phyloP scores from a whole-genome alignment of 2,329 filamentous ascomycete species.

The Blastomyces parvus region DNA sequence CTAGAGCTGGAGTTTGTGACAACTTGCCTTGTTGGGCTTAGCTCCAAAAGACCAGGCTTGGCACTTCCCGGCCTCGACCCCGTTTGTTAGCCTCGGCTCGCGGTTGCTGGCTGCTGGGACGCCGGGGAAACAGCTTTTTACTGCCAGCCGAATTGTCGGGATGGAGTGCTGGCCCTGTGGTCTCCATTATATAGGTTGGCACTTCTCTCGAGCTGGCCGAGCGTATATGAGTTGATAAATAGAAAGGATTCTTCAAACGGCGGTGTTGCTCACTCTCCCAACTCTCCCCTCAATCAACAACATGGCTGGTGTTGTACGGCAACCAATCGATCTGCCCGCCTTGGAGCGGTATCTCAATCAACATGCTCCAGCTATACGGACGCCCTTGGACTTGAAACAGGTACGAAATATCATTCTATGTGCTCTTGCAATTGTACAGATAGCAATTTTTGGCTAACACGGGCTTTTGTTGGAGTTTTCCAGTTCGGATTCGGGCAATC shows the following conservation, averaged over 20 bases:
- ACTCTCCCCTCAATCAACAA: conserved; percentile 8
- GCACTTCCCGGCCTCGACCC: not conserved
- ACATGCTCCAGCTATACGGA: conserved; percentile 73
- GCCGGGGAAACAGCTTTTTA: not conserved
- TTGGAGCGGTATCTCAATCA: conserved; percentile 68
- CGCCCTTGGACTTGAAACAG: conserved; percentile 81
- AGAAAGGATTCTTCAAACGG: not conserved
- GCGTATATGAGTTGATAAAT: not conserved
- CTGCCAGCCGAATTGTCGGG: not conserved
- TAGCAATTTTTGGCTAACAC: not conserved
- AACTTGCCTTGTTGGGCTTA: no score
- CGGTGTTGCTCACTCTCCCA: not conserved
- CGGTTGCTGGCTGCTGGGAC: not conserved
- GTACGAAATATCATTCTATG: conserved; percentile 38
- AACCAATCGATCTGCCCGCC: conserved; percentile 74
- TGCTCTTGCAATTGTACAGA: not conserved
- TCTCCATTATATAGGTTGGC: conserved; percentile 2
- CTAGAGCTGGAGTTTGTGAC: no score
- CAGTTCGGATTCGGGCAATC: conserved; percentile 97
- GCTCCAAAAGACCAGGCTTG: not conserved
- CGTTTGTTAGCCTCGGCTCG: conserved; percentile 1
- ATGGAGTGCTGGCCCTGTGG: not conserved
- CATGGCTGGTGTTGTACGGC: conserved; percentile 81
- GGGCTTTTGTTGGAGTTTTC: not conserved
- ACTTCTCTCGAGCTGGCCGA: not conserved